phyloP scores from a whole-genome alignment of 2,329 filamentous ascomycete species.

The Trichoderma polysporum region DNA sequence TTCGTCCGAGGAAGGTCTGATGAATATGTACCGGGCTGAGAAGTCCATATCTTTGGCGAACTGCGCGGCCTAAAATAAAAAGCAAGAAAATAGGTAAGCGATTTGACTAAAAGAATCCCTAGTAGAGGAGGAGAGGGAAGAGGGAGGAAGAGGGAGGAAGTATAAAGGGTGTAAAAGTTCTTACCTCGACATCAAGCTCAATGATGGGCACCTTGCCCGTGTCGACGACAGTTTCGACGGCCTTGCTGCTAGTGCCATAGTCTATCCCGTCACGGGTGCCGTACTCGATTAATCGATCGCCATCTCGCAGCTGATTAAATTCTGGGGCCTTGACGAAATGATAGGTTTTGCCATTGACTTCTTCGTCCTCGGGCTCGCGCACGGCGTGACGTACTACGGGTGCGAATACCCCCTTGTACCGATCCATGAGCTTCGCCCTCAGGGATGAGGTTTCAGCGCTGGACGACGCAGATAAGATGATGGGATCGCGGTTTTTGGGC shows the following conservation, averaged over 20 bases:
- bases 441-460: slow-evolving; percentile 64
- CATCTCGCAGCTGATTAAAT: slow-evolving; percentile 59
- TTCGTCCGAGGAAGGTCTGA: slow-evolving; percentile 42
- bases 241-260: slow-evolving; percentile 57
- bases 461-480: slow-evolving; percentile 67
- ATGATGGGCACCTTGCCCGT: slow-evolving; percentile 60
- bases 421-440: slow-evolving; percentile 60
- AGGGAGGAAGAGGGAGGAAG: neutral
- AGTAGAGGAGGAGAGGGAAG: neutral
- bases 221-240: slow-evolving; percentile 51
- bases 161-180: slow-evolving; percentile 29
- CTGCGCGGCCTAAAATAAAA: slow-evolving; percentile 56
- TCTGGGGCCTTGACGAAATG: slow-evolving; percentile 56
- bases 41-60: slow-evolving; percentile 59
- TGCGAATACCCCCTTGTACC: slow-evolving; percentile 65
- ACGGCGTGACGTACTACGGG: slow-evolving; percentile 57
- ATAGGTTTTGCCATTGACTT: slow-evolving; percentile 52
- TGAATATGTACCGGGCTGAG: slow-evolving; percentile 53
- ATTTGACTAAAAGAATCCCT: neutral
- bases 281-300: slow-evolving; percentile 60
- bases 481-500: slow-evolving; percentile 51
- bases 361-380: slow-evolving; percentile 48
- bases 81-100: neutral
- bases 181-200: slow-evolving; percentile 53
- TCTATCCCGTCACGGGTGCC: slow-evolving; percentile 48